Conservation (phyloP, 1,284 basidiomycete genomes). For the Pseudozyma thailandica region DNA sequence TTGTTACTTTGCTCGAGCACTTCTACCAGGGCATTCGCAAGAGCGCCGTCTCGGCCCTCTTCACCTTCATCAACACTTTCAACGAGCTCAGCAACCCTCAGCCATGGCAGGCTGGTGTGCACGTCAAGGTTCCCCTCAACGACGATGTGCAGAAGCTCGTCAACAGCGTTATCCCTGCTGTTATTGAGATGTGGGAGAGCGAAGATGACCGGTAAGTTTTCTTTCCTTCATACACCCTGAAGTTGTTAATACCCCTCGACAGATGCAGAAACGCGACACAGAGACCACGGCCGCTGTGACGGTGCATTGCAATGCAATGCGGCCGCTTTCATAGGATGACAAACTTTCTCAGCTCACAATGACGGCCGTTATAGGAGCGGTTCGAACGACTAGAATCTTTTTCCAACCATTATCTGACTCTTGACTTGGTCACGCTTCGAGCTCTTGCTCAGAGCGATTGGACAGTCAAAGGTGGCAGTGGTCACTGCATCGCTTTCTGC, state of each 20-base stretch:
- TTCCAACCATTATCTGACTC: slow-evolving; percentile 51
- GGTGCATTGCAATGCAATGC: neutral
- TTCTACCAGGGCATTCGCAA: slow-evolving; percentile 99
- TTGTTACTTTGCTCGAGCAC: slow-evolving; percentile 84
- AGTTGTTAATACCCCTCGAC: slow-evolving; percentile 5
- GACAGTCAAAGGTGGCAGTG: slow-evolving; percentile 1
- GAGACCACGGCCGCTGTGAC: neutral
- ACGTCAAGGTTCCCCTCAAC: slow-evolving; percentile 75
- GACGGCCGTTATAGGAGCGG: slow-evolving; percentile 71
- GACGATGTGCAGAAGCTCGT: slow-evolving; percentile 84
- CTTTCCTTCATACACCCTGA: neutral
- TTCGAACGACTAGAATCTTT: slow-evolving; percentile 55
- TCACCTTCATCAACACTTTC: slow-evolving; percentile 90
- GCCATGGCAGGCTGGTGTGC: slow-evolving; percentile 83
- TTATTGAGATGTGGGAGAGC: slow-evolving; percentile 89
- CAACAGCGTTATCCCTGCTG: slow-evolving; percentile 77
- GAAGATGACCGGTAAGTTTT: slow-evolving; percentile 95
- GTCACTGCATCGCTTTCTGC: slow-evolving; percentile 16
- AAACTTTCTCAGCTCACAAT: slow-evolving; percentile 85
- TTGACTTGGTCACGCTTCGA: slow-evolving; percentile 12
- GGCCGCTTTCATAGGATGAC: slow-evolving; percentile 72
- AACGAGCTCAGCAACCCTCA: slow-evolving; percentile 85
- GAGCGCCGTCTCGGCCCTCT: slow-evolving; percentile 86
- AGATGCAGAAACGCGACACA: slow-evolving; percentile 16
- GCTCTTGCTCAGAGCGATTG: slow-evolving; percentile 1